Conservation (phyloP, 2,329 filamentous ascomycete species). For the Trichoderma hamatum region DNA sequence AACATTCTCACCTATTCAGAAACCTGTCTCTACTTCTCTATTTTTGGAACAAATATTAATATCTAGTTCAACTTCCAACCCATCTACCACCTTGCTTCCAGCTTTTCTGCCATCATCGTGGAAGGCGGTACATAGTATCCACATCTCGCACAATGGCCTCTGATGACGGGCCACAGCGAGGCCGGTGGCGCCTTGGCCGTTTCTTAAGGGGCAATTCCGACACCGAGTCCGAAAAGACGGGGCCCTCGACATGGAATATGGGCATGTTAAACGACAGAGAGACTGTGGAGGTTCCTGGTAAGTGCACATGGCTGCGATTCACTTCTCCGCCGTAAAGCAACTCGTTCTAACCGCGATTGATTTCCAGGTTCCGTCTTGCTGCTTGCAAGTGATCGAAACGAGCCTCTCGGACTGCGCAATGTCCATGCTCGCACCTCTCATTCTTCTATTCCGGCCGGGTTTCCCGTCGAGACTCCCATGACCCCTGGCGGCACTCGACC, state of each 20-base stretch:
- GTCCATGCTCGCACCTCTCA: constrained; percentile 60
- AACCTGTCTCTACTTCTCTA: not conserved
- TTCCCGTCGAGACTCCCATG: constrained; percentile 42
- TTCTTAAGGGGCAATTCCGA: not conserved
- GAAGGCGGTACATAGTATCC: not conserved
- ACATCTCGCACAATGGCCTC: constrained; percentile 5
- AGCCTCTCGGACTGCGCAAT: constrained; percentile 62
- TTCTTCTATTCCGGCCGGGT: constrained; percentile 57
- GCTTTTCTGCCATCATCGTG: not conserved
- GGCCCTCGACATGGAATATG: constrained; percentile 58
- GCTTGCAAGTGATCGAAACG: constrained; percentile 58
- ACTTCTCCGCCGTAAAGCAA: not conserved
- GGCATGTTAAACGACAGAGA: constrained; percentile 81
- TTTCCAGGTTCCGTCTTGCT: constrained; percentile 60
- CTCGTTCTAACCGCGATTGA: not conserved
- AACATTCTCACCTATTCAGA: not conserved
- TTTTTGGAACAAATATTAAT: not conserved
- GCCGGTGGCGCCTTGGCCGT: constrained; percentile 17
- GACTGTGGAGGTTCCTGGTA: constrained; percentile 87
- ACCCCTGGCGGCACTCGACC: constrained; percentile 35
- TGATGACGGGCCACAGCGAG: not conserved
- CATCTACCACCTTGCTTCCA: not conserved
- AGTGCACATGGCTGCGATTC: constrained; percentile 31
- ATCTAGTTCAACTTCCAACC: not conserved
- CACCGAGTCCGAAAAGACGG: not conserved